Evolutionary conservation across 2,329 filamentous ascomycete species (phyloP).

Genomic region (Talaromyces sp.): DNA sequence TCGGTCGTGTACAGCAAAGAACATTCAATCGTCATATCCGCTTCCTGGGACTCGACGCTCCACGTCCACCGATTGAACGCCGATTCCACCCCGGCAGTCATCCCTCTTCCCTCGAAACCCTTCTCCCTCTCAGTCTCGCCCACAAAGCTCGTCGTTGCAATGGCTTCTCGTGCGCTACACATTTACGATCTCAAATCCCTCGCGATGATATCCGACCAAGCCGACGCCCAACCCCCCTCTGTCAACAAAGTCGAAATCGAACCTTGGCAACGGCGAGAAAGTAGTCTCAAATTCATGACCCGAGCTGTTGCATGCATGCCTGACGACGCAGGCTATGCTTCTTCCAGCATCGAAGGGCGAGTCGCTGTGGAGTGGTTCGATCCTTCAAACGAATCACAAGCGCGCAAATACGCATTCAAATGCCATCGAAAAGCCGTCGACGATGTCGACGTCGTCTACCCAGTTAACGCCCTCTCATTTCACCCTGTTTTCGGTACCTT

Average conservation of each 20-base stretch:
- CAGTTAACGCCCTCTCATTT: slow-evolving; percentile 84
- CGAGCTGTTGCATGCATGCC: slow-evolving; percentile 94
- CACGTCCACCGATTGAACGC: slow-evolving; percentile 68
- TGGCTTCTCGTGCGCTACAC: slow-evolving; percentile 88
- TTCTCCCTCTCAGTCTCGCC: slow-evolving; percentile 75
- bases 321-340: slow-evolving; percentile 89
- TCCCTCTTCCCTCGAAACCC: slow-evolving; percentile 77
- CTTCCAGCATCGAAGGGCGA: slow-evolving; percentile 85
- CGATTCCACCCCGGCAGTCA: slow-evolving; percentile 53
- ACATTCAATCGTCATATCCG: slow-evolving; percentile 75
- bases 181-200: slow-evolving; percentile 84
- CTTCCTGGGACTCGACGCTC: slow-evolving; percentile 88
- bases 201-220: slow-evolving; percentile 47
- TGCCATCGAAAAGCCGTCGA: slow-evolving; percentile 76
- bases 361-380: slow-evolving; percentile 99
- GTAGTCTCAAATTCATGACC: slow-evolving; percentile 92
- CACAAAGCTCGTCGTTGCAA: slow-evolving; percentile 88
- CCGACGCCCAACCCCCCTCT: slow-evolving; percentile 31
- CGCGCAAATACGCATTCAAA: slow-evolving; percentile 96
- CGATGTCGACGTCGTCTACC: slow-evolving; percentile 77
- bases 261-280: slow-evolving; percentile 91
- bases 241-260: slow-evolving; percentile 51
- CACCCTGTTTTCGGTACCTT: slow-evolving; percentile 80
- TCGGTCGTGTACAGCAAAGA: slow-evolving; percentile 75
- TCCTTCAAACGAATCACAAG: slow-evolving; percentile 77